Evolutionary conservation across 2,329 filamentous ascomycete genomes (phyloP).

Genomic region (Fusarium camptoceras): DNA sequence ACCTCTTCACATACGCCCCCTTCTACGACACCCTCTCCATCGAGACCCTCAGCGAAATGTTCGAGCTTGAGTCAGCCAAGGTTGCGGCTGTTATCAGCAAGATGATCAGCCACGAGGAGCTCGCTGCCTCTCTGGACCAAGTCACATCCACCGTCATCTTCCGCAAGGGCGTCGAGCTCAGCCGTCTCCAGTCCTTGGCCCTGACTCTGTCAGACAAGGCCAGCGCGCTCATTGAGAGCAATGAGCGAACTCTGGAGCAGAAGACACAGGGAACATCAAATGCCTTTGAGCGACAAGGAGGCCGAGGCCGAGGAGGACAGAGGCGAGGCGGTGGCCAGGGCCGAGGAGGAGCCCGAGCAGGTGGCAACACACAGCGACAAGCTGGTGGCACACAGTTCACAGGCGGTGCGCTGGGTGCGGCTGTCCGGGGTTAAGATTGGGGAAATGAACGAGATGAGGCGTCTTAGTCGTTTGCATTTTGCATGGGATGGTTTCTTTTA

Average conservation of each 20-base stretch:
- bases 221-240: constrained; percentile 93
- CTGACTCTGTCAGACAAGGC: constrained; percentile 97
- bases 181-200: constrained; percentile 92
- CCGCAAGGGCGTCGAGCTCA: constrained; percentile 98
- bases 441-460: constrained; percentile 49
- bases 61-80: constrained; percentile 91
- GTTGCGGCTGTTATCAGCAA: constrained; percentile 96
- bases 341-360: constrained; percentile 68
- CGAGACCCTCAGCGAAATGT: constrained; percentile 89
- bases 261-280: constrained; percentile 95
- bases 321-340: constrained; percentile 72
- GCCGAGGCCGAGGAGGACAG: constrained; percentile 75
- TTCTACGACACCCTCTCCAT: constrained; percentile 98
- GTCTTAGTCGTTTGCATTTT: constrained; percentile 51
- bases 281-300: constrained; percentile 93
- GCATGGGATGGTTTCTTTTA: constrained; percentile 53
- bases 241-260: constrained; percentile 97
- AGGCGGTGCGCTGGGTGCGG: constrained; percentile 80
- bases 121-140: constrained; percentile 95
- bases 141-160: constrained; percentile 98
- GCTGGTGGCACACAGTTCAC: constrained; percentile 83
- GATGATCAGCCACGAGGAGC: constrained; percentile 99
- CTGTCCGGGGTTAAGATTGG: constrained; percentile 66
- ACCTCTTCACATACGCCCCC: constrained; percentile 98
- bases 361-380: constrained; percentile 72